Percentiles rank a stretch among this genome's conserved stretches.
Evolutionary conservation across 2,329 filamentous ascomycete species (phyloP).

Genomic region (Colletotrichum limetticola): DNA sequence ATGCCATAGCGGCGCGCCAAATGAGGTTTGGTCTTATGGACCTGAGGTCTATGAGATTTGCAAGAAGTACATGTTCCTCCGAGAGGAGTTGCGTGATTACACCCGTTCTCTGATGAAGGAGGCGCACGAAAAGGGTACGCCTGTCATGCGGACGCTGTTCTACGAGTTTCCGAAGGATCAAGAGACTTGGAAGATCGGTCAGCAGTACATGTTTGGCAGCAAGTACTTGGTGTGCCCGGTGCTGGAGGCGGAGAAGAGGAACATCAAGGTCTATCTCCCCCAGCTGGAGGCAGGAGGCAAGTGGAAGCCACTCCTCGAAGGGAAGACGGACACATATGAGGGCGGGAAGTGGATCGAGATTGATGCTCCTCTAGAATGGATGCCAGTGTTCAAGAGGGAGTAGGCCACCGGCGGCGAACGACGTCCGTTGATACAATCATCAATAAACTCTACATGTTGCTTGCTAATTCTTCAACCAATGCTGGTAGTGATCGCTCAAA

Average conservation of each 20-base stretch:
- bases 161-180: constrained; percentile 70
- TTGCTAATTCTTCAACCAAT: neutral
- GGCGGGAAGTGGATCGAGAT: constrained; percentile 32
- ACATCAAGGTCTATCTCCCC: constrained; percentile 64
- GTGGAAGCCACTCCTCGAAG: constrained; percentile 30
- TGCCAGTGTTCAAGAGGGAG: constrained; percentile 32
- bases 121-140: constrained; percentile 68
- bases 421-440: no score
- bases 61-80: constrained; percentile 66
- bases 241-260: constrained; percentile 57
- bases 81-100: constrained; percentile 69
- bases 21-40: constrained; percentile 76
- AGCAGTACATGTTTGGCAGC: constrained; percentile 72
- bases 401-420: neutral
- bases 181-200: constrained; percentile 65
- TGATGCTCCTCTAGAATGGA: constrained; percentile 35
- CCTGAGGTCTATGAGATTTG: constrained; percentile 69
- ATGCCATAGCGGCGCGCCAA: constrained; percentile 62
- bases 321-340: constrained; percentile 2
- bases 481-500: neutral
- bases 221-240: constrained; percentile 70
- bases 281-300: neutral
- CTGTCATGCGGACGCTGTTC: constrained; percentile 71
- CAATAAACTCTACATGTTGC: neutral
- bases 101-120: constrained; percentile 67